phyloP scores from a whole-genome alignment of 805 yeast genomes.

The Kuraishia molischiana region DNA sequence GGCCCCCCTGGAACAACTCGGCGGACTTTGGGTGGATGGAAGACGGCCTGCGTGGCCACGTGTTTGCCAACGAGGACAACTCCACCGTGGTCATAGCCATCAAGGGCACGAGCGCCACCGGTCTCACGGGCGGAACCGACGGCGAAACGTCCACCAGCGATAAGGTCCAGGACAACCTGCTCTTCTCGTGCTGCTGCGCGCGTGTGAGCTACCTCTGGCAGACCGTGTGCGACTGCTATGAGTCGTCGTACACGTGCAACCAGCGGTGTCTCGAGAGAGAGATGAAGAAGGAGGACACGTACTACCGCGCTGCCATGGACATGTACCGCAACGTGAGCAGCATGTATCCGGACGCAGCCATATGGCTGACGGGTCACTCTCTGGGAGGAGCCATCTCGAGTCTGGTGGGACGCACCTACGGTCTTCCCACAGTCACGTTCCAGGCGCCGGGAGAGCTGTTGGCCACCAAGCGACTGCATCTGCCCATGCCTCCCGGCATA shows the following conservation, averaged over 20 bases:
- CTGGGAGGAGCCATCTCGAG: conserved; percentile 84
- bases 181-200: conserved; percentile 95
- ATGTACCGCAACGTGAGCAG: conserved; percentile 62
- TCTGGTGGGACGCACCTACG: conserved; percentile 79
- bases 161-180: conserved; percentile 75
- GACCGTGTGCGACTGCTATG: conserved; percentile 91
- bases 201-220: conserved; percentile 86
- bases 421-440: conserved; percentile 81
- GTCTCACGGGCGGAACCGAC: conserved; percentile 38
- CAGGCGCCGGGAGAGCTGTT: conserved; percentile 91
- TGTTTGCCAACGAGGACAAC: conserved; percentile 54
- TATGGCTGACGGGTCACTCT: conserved; percentile 95
- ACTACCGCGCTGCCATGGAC: conserved; percentile 71
- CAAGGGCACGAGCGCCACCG: conserved; percentile 89
- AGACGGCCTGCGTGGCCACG: conserved; percentile 84
- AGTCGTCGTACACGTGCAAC: conserved; percentile 76
- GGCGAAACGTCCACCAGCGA: conserved; percentile 72
- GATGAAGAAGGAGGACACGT: conserved; percentile 63
- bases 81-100: conserved; percentile 63
- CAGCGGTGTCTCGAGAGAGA: conserved; percentile 79
- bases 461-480: conserved; percentile 75
- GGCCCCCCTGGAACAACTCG: conserved; percentile 44
- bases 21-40: conserved; percentile 79
- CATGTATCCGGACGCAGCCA: conserved; percentile 57
- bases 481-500: conserved; percentile 89